A percentile compares a stretch with the other conserved stretches of the same genome.
Conservation (phyloP, 352 stramenopile genomes). For the Pythium phragmitis region DNA sequence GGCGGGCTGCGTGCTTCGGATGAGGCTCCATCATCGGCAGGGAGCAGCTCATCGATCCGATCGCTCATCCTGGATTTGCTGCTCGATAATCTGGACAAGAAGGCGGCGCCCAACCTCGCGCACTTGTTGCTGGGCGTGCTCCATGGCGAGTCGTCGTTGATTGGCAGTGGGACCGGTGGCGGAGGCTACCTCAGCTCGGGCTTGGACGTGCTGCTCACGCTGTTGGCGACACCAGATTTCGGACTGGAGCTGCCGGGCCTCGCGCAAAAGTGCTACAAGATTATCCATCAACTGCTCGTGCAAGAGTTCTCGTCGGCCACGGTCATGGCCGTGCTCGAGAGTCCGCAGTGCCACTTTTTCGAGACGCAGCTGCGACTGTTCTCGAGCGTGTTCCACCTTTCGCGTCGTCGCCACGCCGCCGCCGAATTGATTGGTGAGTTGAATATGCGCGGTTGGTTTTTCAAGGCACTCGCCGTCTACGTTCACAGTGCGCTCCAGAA, state of each 20-base stretch:
- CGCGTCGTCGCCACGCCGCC: constrained; percentile 13
- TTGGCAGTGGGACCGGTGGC: constrained; percentile 11
- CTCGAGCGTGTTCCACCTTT: constrained; percentile 15
- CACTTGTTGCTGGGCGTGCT: constrained; percentile 71
- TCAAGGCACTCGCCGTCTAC: constrained; percentile 77
- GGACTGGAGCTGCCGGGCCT: constrained; percentile 61
- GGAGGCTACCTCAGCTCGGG: constrained; percentile 44
- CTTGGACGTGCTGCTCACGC: constrained; percentile 65
- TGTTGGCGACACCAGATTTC: constrained; percentile 76
- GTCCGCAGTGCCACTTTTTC: constrained; percentile 63
- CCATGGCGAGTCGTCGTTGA: constrained; percentile 32
- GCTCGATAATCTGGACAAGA: constrained; percentile 65
- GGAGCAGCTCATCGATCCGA: constrained; percentile 49
- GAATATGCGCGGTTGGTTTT: constrained; percentile 84
- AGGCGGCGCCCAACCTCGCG: constrained; percentile 70
- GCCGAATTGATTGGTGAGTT: constrained; percentile 34
- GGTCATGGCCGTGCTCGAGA: constrained; percentile 60
- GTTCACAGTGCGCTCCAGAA: constrained; percentile 72
- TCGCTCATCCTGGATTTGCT: constrained; percentile 70
- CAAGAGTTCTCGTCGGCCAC: constrained; percentile 65
- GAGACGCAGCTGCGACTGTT: constrained; percentile 67
- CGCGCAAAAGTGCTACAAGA: constrained; percentile 60
- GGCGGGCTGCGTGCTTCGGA: not conserved
- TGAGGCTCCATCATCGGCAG: not conserved
- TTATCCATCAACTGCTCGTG: constrained; percentile 63